phyloP scores from a whole-genome alignment of 2,329 filamentous ascomycete genomes.

The Colletotrichum noveboracense region DNA sequence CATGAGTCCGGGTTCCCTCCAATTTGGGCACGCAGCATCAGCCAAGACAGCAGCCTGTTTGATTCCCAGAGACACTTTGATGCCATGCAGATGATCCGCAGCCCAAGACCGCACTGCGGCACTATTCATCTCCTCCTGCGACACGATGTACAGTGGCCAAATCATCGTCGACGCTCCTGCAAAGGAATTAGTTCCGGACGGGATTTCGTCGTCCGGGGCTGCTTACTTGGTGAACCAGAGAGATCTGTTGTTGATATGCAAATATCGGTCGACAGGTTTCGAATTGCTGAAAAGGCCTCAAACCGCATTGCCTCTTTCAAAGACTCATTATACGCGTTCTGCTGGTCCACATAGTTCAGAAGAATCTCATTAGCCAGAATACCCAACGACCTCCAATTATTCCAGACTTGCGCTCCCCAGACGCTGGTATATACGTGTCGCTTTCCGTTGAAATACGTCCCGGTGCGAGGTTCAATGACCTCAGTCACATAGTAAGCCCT shows the following conservation, averaged over 20 bases:
- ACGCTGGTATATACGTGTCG: slow-evolving; percentile 19
- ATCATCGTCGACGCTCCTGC: slow-evolving; percentile 10
- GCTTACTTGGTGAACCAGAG: background rate
- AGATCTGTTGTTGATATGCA: background rate
- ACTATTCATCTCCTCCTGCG: slow-evolving; percentile 17
- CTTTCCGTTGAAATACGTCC: slow-evolving; percentile 12
- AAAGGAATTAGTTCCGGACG: background rate
- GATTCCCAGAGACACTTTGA: slow-evolving; percentile 21
- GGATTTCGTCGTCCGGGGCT: background rate
- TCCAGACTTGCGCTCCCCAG: slow-evolving; percentile 26
- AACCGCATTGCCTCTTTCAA: background rate
- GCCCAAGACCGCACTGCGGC: slow-evolving; percentile 16
- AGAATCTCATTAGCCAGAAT: slow-evolving; percentile 23
- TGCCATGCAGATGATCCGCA: slow-evolving; percentile 19
- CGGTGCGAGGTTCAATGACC: background rate
- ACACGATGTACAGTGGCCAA: slow-evolving; percentile 23
- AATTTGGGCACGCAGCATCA: background rate
- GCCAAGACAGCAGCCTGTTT: slow-evolving; percentile 25
- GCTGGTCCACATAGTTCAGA: background rate
- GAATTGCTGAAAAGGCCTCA: background rate
- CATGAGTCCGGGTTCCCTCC: background rate
- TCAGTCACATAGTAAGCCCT: background rate
- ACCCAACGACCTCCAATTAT: slow-evolving; percentile 25
- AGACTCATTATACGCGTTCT: background rate
- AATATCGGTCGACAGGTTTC: background rate